Conservation (phyloP, 352 stramenopile genomes). For the Pythium aristosporum region DNA sequence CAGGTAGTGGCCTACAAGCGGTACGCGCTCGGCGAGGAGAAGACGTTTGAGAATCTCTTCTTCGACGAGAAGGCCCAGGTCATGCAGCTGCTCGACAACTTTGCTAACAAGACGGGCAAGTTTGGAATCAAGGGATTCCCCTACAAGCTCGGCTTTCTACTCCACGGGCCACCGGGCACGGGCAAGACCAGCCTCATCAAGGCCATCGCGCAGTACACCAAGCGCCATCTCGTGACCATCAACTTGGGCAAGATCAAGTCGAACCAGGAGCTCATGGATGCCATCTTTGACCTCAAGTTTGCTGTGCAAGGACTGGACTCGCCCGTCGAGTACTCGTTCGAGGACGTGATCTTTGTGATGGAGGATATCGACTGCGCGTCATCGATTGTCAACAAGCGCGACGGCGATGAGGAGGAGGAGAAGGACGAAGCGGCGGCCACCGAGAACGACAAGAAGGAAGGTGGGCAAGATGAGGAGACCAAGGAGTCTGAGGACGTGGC, state of each 20-base stretch:
- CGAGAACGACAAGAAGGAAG: not conserved
- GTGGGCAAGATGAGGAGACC: not conserved
- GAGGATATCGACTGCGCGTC: constrained; percentile 87
- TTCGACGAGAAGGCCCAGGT: constrained; percentile 70
- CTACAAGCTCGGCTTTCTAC: constrained; percentile 84
- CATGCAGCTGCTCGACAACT: constrained; percentile 59
- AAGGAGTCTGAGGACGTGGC: constrained; percentile 8
- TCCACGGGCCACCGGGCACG: constrained; percentile 80
- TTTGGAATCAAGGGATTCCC: constrained; percentile 83
- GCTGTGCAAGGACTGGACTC: constrained; percentile 56
- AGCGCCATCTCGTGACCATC: constrained; percentile 72
- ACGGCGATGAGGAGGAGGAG: constrained; percentile 2
- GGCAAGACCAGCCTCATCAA: constrained; percentile 89
- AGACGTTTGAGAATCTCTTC: constrained; percentile 84
- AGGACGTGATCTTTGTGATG: constrained; percentile 91
- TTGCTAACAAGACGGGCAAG: constrained; percentile 59
- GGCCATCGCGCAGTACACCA: constrained; percentile 67
- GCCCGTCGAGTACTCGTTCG: constrained; percentile 65
- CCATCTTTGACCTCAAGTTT: constrained; percentile 82
- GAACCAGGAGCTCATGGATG: constrained; percentile 81
- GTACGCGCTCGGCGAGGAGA: constrained; percentile 76
- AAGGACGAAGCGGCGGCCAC: constrained; percentile 23
- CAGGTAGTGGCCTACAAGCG: constrained; percentile 40
- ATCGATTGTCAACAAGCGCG: constrained; percentile 61
- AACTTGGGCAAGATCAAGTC: constrained; percentile 73